Evolutionary conservation across 1,284 basidiomycete genomes (phyloP).

Genomic region (Porogramme epimiltina): DNA sequence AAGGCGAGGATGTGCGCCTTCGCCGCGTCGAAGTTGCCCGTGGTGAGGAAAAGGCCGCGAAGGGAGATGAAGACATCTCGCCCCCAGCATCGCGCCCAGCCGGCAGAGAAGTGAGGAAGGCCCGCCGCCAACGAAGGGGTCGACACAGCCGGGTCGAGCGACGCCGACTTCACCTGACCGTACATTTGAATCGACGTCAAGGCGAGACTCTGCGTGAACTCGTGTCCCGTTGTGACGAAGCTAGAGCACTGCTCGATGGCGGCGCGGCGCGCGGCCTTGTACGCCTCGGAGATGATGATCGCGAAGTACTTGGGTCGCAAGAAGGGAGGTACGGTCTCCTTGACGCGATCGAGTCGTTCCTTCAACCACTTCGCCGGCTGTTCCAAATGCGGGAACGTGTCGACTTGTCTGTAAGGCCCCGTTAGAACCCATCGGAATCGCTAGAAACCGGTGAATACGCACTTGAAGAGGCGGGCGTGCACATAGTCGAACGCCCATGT

Average conservation of each 20-base stretch:
- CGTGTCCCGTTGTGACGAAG: constrained; percentile 81
- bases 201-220: constrained; percentile 89
- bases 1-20: constrained; percentile 89
- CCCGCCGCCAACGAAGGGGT: constrained; percentile 92
- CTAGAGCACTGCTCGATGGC: constrained; percentile 87
- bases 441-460: constrained; percentile 32
- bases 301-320: constrained; percentile 94
- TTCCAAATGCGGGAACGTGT: constrained; percentile 65
- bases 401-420: constrained; percentile 68
- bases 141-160: constrained; percentile 69
- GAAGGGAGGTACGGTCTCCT: constrained; percentile 75
- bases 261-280: constrained; percentile 82
- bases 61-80: constrained; percentile 94
- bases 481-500: constrained; percentile 91
- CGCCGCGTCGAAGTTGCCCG: constrained; percentile 86
- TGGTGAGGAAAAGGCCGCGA: constrained; percentile 89
- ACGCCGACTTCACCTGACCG: constrained; percentile 86
- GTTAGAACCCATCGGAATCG: constrained; percentile 7
- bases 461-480: constrained; percentile 72
- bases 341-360: constrained; percentile 81
- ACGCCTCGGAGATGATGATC: constrained; percentile 85
- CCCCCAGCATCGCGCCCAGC: constrained; percentile 97
- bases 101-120: constrained; percentile 86
- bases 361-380: constrained; percentile 82
- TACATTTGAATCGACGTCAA: constrained; percentile 91